Percentiles rank a stretch among this genome's conserved stretches.
Evolutionary conservation across 139 green algal species (phyloP).

Genomic region (Asterochloris erici): DNA sequence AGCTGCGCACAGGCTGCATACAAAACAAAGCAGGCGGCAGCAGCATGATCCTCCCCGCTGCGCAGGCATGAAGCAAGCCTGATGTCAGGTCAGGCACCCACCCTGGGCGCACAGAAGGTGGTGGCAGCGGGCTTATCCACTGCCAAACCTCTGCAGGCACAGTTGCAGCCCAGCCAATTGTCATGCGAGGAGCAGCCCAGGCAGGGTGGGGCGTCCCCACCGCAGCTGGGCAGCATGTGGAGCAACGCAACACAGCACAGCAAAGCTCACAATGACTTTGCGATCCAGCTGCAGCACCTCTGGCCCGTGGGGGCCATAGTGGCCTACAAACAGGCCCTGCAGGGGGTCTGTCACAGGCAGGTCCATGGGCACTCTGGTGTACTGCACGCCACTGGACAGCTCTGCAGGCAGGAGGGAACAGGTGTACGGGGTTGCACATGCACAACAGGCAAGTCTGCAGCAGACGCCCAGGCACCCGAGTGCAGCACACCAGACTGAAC

Average conservation of each 20-base stretch:
- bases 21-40: too few species aligned
- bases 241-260: not conserved
- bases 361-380: conserved; percentile 28
- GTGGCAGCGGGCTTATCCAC: too few species aligned
- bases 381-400: conserved; percentile 2
- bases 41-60: too few species aligned
- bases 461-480: not conserved
- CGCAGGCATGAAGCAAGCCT: too few species aligned
- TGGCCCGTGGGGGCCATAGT: conserved; percentile 84
- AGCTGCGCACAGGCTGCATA: too few species aligned
- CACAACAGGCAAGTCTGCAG: not conserved
- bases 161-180: too few species aligned
- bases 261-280: not conserved
- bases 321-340: conserved; percentile 74
- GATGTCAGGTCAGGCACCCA: too few species aligned
- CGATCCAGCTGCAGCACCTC: conserved; percentile 67
- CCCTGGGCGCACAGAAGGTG: too few species aligned
- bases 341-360: conserved; percentile 51
- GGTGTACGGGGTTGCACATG: not conserved
- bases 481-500: not conserved
- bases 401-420: not conserved
- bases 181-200: too few species aligned
- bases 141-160: too few species aligned
- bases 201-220: too few species aligned
- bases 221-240: not conserved